Evolutionary conservation across 129 eudicot genomes (phyloP), one percentile per base, ranked within the genome.

Genomic region (Flaveria brownii): DNA sequence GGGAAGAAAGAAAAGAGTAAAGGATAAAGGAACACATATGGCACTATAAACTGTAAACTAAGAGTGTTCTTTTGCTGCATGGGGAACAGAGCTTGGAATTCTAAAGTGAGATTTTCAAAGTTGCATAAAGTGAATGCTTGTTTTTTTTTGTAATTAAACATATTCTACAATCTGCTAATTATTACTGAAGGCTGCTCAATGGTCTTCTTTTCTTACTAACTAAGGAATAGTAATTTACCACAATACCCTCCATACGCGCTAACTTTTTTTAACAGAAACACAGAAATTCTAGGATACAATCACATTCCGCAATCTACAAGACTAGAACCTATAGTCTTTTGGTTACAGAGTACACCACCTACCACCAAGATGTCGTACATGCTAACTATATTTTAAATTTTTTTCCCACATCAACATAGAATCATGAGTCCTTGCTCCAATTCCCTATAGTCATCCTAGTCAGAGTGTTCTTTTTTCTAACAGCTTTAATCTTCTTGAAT

Each of bases 71-170:
- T 88, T 87, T 76, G 86, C 49, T 88, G 90, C 91, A 86, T 87
- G 63, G 98, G 84, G 77, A 87, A 83, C 43, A 75, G 93, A 89
- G 87, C 96, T 88, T 90, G 91, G 99, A 93, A 91, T 94, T 88
- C 93, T 77, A 91, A 94, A 94, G 97, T 87, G 87, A 91, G 90
- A 86, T 86, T 83, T 84, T 83, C 71, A 79, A 82, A 81, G 86
- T 46, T 86, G 82, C 87, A 82, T 87, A 94, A 94, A 94, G 96
- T 88, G 84, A 73, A 78, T 74, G 83, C 84, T 74, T 74, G 80
- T 64, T 87, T 86, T 81, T 88, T 55, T 88, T 80, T 63, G n/a
- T 78, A 67, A 55, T 77, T 80, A 51, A 61, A 79, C 62, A 82
- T 77, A 86, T 71, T 83, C 79, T 51, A 51, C 72, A 72, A 83